Evolutionary conservation across 257 asterid species (phyloP), one percentile per base, ranked within the genome.

Genomic region (Prunella vulgaris): DNA sequence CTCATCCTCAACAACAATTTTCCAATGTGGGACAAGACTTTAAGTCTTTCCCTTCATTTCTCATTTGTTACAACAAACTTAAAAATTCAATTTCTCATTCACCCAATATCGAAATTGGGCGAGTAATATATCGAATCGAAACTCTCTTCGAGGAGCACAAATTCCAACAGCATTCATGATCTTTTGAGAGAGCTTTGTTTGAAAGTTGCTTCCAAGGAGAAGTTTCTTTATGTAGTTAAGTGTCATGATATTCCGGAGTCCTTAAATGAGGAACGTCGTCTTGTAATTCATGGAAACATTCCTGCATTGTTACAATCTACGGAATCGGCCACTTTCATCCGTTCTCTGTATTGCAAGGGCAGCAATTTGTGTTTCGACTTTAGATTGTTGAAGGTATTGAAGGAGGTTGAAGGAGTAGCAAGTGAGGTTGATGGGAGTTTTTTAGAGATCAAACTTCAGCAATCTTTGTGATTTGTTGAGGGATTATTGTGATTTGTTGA

Each of bases 181-280:
- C 13, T 44, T 25, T 18, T 46, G 2, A 65, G 70, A 65, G 70
- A 65, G 44, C 6, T 44, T 10, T 64, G 69, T 58, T 64, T 64
- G n/a, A 44, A 25, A 10, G 40, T 64, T 3, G 40, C 14, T 65
- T 1, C 8, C 5, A 15, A 27, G 18, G 33, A 20, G 52, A 62
- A 37, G 15, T 35, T 62, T 6, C 0, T 62, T 3, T 5, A 44
- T 37, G 52, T 37, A 2, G 10, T 35, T 2, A 7, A 32, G 53
- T 46, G 14, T 7, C 20, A 14, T n/a, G 21, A 46, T 33, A 7
- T 7, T 54, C 60, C 14, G 3, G 28, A 10, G 10, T 4, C 13
- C 0, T 1, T 59, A 10, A 13, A 0, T 6, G 8, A 30, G 38
- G 64, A 27, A n/a, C 64, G 64, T 25, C 40, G 64, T 28, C 20